Base-by-base conservation (phyloP, 495 filamentous ascomycete genomes). In the Apiosordaria backusii region DNA sequence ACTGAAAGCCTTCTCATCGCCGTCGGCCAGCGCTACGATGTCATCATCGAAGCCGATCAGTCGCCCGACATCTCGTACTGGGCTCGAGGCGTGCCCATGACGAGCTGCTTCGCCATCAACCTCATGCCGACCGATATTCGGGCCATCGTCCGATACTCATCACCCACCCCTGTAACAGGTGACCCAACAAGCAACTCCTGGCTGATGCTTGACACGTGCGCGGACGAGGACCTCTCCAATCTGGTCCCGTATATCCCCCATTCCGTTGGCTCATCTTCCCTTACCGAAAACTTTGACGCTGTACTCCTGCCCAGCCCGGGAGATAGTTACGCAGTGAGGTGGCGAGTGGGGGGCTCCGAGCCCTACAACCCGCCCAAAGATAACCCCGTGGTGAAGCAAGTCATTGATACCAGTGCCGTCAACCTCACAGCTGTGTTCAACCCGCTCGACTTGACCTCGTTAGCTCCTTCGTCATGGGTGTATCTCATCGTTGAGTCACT, bases 1-100 rank as follows among this genome's bases (percentile, higher is more conserved):
- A 74, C 73, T 54, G 69, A 71, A 16, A 71, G 75, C 4, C 68
- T 90, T 18, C 75, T 76, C 40, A 78, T 92, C 50, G 84, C 73
- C 50, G 87, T 91, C 67, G 89, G 87, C 5, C 88, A 92, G 75
- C 83, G 90, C 27, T 89, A 90, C 74, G 85, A 92, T 68, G 77
- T 92, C 26, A 84, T 91, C 64, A 78, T 92, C 53, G 80, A 82
- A 29, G 89, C 89, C 22, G 79, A 86, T 66, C 76, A 85, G 60
- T 61, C 69, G 10, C 63, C 71, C 10, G 79, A 65, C 25, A 81
- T 85, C 67, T 13, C 52, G 22, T 55, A 55, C 52, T 55, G 52
- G 52, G 52, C 52, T 23, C 52, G 52, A 19, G 52, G 52, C 5
- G n/a, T 55, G 3, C 52, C 52, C 52, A 55, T 55, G 52, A 23